Conservation (phyloP, 306 rosid genomes). For the Trichosanthes truncata region DNA sequence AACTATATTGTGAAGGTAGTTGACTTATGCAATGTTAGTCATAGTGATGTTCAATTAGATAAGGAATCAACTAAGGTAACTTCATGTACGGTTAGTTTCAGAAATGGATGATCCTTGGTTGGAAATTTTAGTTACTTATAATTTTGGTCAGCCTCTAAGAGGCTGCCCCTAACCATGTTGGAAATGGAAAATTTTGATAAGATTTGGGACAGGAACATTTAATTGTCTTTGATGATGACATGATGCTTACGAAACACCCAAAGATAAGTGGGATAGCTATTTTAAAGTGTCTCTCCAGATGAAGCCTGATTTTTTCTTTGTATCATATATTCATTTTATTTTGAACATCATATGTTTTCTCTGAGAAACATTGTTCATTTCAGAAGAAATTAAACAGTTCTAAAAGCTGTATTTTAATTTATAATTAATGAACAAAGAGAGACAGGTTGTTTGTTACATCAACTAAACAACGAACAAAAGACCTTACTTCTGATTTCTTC, state of each 20-base stretch:
- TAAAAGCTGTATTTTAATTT: neutral
- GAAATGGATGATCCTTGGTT: slow-evolving; percentile 1
- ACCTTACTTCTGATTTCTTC: neutral
- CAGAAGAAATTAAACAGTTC: neutral
- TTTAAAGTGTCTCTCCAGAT: neutral
- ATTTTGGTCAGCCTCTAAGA: neutral
- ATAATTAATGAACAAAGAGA: neutral
- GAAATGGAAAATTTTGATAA: neutral
- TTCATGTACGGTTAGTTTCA: neutral
- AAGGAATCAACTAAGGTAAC: neutral
- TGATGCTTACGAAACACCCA: neutral
- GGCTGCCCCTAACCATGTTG: neutral
- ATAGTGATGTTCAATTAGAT: neutral
- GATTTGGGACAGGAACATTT: neutral
- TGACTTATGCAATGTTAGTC: neutral
- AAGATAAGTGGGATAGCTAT: neutral
- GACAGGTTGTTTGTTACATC: neutral
- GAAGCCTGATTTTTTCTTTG: neutral
- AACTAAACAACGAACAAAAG: neutral
- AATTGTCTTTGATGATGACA: neutral
- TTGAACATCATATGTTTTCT: neutral
- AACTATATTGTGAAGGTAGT: slow-evolving; percentile 56
- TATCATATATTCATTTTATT: neutral
- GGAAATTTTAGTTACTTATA: neutral
- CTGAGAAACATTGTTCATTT: neutral